Evolutionary conservation across 139 green algal genomes (phyloP).

Genomic region (Chlorella sorokiniana): DNA sequence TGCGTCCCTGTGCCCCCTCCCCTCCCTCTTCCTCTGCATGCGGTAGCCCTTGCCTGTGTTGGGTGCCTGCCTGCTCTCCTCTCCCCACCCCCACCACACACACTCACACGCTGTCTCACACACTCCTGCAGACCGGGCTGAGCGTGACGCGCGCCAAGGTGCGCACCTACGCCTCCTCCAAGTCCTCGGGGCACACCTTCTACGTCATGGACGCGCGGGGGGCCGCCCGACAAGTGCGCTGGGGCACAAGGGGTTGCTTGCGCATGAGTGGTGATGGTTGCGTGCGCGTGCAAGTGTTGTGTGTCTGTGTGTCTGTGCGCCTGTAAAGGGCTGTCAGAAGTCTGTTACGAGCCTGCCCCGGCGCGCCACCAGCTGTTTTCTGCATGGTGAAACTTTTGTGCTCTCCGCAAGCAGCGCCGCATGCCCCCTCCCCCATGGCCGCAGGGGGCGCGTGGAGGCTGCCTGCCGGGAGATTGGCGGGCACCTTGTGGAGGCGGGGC

Average conservation of each 20-base stretch:
- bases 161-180: slow-evolving; percentile 52
- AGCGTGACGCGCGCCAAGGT: slow-evolving; percentile 65
- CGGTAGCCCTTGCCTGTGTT: too few species aligned
- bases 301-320: background rate
- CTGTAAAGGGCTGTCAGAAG: background rate
- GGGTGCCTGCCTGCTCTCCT: too few species aligned
- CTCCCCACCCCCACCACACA: background rate
- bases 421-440: background rate
- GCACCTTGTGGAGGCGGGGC: slow-evolving; percentile 48
- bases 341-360: background rate
- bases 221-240: slow-evolving; percentile 35
- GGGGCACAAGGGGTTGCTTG: too few species aligned
- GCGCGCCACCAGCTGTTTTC: background rate
- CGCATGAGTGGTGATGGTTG: background rate
- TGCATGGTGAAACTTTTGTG: background rate
- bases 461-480: slow-evolving; percentile 52
- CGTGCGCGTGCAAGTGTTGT: background rate
- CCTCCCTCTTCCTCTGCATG: background rate
- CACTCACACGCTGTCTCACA: too few species aligned
- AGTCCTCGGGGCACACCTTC: slow-evolving; percentile 60
- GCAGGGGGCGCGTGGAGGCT: slow-evolving; percentile 41
- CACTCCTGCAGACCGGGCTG: slow-evolving; percentile 37
- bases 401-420: background rate
- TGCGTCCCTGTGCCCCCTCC: too few species aligned
- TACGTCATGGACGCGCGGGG: slow-evolving; percentile 58